Base-by-base conservation (phyloP, 2,329 filamentous ascomycete species). In the Aureobasidium sp. region DNA sequence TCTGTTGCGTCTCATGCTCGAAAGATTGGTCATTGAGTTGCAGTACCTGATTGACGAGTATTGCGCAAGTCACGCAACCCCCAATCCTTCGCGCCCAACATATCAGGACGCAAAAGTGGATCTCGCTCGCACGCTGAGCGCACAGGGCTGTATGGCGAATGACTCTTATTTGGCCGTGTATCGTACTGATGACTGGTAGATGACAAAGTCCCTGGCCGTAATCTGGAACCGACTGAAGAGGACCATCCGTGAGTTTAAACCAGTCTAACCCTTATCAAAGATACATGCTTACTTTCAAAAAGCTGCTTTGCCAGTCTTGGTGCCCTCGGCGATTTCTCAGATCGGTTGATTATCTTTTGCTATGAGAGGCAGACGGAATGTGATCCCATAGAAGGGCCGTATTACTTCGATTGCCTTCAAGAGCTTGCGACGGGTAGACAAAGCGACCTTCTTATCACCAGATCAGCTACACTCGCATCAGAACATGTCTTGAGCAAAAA, bases 401-500 rank as follows among this genome's bases (percentile, higher is more conserved):
- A 84, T 69, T 89, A 89, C 70, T 79, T 89, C 64, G 82, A 87
- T 71, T 87, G 84, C 67, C 75, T 90, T n/a, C 79, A 82, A 66
- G 76, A 80, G 51, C 81, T 90, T 59, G 82, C 82, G 17, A 74
- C 75, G 27, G 79, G 82, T 20, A 77, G 86, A 59, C 74, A 79
- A 37, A 86, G 82, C 69, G 79, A 83, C 45, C 70, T 77, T 8
- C 79, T 90, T n/a, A 75, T 83, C 45, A 78, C 78, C 37, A 82
- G 84, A 68, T 81, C 85, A 27, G 80, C 79, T 8, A 76, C 80
- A 57, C 79, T 87, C 44, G 81, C 80, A 53, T 85, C 85, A 1
- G 73, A 83, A 68, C 86, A 84, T 31, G 77, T 82, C 62, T 79
- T 82, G 67, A 84, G 81, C 36, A 74, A 55, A 80, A 44, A 76